Conservation (phyloP, 768 basidiomycete species). For the Mycena leptocephala region DNA sequence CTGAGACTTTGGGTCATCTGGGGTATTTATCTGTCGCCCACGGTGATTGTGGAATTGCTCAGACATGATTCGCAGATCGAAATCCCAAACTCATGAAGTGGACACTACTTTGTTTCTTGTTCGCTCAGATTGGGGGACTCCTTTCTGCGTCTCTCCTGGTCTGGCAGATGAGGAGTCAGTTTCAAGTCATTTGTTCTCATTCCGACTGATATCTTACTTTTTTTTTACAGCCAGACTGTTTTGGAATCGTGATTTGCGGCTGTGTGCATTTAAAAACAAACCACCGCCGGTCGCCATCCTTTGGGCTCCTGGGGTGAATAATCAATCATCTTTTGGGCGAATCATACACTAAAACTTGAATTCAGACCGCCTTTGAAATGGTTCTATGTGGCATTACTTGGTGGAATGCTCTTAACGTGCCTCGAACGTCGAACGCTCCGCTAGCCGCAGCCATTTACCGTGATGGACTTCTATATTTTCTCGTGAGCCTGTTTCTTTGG, state of each 20-base stretch:
- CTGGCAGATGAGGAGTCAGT: constrained; percentile 22
- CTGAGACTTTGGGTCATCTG: constrained; percentile 37
- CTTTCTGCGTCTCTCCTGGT: constrained; percentile 14
- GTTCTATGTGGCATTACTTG: constrained; percentile 25
- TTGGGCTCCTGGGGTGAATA: constrained; percentile 29
- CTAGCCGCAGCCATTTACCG: constrained; percentile 28
- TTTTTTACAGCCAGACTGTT: not conserved
- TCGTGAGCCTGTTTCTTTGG: constrained; percentile 16
- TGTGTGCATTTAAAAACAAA: constrained; percentile 12
- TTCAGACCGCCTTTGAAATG: constrained; percentile 28
- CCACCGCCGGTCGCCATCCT: constrained; percentile 7
- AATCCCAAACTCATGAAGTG: constrained; percentile 28
- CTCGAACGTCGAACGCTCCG: constrained; percentile 22
- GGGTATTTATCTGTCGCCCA: constrained; percentile 19
- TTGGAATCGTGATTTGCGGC: not conserved
- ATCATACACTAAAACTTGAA: not conserved
- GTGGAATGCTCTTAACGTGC: constrained; percentile 29
- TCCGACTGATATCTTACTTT: not conserved
- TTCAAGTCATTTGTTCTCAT: not conserved
- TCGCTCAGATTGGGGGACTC: constrained; percentile 16
- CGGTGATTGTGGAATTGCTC: not conserved
- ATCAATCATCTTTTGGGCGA: not conserved
- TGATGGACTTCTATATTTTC: constrained; percentile 29
- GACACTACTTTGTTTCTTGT: constrained; percentile 13
- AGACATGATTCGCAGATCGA: constrained; percentile 15